Percentiles rank a stretch among this genome's conserved stretches.
These are phyloP conservation scores for Diversispora eburnea DNA, from an alignment of 192 early-diverging fungal species.

Conservation along the genomic window DNA sequence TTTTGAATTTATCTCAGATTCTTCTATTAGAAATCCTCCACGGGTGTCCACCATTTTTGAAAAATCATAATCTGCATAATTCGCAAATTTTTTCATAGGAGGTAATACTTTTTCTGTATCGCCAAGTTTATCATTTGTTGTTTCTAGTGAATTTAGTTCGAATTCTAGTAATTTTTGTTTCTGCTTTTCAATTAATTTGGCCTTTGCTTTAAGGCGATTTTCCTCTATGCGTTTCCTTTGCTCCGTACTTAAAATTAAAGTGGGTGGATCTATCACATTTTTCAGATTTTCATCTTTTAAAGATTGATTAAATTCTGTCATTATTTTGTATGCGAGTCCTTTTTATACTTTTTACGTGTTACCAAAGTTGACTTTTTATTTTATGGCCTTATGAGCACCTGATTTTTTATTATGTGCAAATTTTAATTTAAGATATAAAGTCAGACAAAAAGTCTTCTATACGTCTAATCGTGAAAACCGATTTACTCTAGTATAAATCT, in stretches of 20 bases:
- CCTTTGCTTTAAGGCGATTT: conserved; percentile 15
- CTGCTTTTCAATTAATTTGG: conserved; percentile 2
- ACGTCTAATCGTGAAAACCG: too few relatives aligned
- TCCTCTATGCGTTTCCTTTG: conserved; percentile 17
- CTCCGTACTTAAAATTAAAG: neutral
- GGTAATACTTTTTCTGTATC: neutral
- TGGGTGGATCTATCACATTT: too few relatives aligned
- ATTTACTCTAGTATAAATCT: too few relatives aligned
- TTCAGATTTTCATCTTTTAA: too few relatives aligned
- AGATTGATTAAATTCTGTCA: too few relatives aligned
- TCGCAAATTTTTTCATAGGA: conserved; percentile 40
- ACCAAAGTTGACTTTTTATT: too few relatives aligned
- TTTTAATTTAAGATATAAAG: too few relatives aligned
- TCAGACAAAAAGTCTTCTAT: too few relatives aligned
- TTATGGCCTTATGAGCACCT: too few relatives aligned
- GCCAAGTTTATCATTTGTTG: neutral
- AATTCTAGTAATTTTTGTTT: neutral
- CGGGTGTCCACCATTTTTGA: conserved; percentile 79
- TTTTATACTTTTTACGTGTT: too few relatives aligned
- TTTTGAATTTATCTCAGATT: conserved; percentile 36
- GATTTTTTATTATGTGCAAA: too few relatives aligned
- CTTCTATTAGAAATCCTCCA: conserved; percentile 81
- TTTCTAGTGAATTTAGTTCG: neutral
- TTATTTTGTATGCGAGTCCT: too few relatives aligned
- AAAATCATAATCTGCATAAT: conserved; percentile 78